Conservation (phyloP, 2,329 filamentous ascomycete genomes). For the Trichoderma arundinaceum region DNA sequence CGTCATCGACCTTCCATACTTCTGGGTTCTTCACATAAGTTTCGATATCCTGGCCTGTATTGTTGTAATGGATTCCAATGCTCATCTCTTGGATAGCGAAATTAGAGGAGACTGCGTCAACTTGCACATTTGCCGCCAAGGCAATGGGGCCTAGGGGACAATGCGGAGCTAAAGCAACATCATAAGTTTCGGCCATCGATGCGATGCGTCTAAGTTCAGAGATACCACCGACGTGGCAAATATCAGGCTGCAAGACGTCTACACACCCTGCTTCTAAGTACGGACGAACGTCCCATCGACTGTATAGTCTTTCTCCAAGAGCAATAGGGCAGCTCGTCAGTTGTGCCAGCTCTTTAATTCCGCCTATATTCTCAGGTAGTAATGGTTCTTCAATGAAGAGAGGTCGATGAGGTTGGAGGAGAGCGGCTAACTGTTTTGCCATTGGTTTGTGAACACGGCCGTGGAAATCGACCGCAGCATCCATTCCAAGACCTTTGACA, state of each 20-base stretch:
- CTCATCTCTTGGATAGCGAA: constrained; percentile 81
- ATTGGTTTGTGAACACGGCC: constrained; percentile 79
- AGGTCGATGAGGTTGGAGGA: constrained; percentile 69
- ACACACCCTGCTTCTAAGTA: constrained; percentile 72
- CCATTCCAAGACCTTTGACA: constrained; percentile 72
- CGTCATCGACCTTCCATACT: constrained; percentile 70
- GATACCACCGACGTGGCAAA: constrained; percentile 74
- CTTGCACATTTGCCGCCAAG: constrained; percentile 72
- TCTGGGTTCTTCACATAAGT: constrained; percentile 69
- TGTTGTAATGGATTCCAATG: constrained; percentile 80
- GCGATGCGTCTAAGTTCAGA: constrained; percentile 73
- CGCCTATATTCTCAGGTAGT: constrained; percentile 70
- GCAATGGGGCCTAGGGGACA: constrained; percentile 76
- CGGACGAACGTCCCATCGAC: constrained; percentile 73
- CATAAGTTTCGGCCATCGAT: constrained; percentile 73
- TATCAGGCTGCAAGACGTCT: constrained; percentile 76
- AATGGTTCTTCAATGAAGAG: constrained; percentile 80
- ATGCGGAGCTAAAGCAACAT: constrained; percentile 74
- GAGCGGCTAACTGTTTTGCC: constrained; percentile 74
- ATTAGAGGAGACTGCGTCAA: constrained; percentile 65
- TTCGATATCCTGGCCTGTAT: constrained; percentile 66
- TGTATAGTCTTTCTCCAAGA: constrained; percentile 73
- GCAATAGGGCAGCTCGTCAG: constrained; percentile 69
- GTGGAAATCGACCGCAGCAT: constrained; percentile 79
- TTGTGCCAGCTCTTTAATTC: constrained; percentile 50